Conservation (phyloP, 495 filamentous ascomycete species). For the Penicillium chermesinum region DNA sequence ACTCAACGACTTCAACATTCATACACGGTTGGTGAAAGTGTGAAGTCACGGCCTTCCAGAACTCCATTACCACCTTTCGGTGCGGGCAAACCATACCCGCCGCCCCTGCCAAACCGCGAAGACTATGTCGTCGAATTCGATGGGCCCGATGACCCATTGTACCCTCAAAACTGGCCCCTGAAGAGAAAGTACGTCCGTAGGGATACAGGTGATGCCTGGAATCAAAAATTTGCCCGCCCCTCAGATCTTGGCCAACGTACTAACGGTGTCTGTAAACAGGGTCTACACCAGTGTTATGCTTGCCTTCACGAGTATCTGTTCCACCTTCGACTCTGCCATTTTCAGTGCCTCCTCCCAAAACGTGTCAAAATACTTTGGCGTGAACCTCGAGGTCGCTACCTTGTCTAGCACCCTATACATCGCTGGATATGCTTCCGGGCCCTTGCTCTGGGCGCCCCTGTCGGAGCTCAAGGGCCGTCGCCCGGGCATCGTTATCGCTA, state of each 20-base stretch:
- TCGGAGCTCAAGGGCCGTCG: conserved; percentile 59
- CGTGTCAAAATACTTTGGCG: conserved; percentile 37
- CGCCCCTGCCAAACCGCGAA: conserved; percentile 47
- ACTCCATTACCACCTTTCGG: conserved; percentile 49
- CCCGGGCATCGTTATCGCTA: conserved; percentile 51
- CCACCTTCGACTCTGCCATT: conserved; percentile 35
- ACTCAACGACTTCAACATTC: conserved; percentile 37
- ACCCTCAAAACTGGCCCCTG: conserved; percentile 77
- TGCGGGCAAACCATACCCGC: conserved; percentile 74
- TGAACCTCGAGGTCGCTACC: conserved; percentile 47
- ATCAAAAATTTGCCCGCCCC: background rate
- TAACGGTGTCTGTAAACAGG: conserved; percentile 6
- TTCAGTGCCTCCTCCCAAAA: conserved; percentile 22
- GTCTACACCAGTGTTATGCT: conserved; percentile 29
- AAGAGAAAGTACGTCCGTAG: conserved; percentile 55
- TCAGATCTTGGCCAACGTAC: background rate
- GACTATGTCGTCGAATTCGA: conserved; percentile 56
- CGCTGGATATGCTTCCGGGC: conserved; percentile 55
- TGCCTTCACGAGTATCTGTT: conserved; percentile 37
- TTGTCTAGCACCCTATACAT: conserved; percentile 57
- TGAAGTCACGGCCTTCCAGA: conserved; percentile 33
- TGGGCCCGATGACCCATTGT: conserved; percentile 67
- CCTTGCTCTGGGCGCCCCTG: conserved; percentile 61
- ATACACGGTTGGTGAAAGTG: conserved; percentile 33
- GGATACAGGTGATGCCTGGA: background rate